A percentile compares a stretch with the other conserved stretches of the same genome.
phyloP scores from a whole-genome alignment of 768 basidiomycete genomes.

The Pisolithus sp. region DNA sequence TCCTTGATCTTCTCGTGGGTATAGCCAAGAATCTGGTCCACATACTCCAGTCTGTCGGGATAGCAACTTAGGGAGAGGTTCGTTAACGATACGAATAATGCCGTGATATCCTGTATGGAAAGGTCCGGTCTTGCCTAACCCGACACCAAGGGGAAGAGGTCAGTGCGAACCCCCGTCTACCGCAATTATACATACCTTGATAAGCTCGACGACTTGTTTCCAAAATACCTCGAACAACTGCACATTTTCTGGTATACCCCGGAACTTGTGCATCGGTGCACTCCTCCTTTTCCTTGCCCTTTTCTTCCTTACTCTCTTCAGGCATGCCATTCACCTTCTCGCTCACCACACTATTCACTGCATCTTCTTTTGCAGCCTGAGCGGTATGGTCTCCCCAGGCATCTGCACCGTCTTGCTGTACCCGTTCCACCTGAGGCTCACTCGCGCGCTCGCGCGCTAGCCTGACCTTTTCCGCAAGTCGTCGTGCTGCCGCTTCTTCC shows the following conservation, averaged over 20 bases:
- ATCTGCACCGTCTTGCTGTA: constrained; percentile 17
- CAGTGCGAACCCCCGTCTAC: background rate
- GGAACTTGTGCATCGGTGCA: constrained; percentile 67
- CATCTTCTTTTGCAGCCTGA: constrained; percentile 16
- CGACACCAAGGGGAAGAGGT: constrained; percentile 8
- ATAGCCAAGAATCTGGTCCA: constrained; percentile 91
- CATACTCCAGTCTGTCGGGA: constrained; percentile 93
- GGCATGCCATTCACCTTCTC: constrained; percentile 15
- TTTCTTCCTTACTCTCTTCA: constrained; percentile 29
- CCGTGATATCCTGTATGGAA: constrained; percentile 96
- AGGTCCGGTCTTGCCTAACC: constrained; percentile 89
- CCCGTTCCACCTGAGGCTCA: constrained; percentile 37
- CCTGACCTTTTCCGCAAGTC: constrained; percentile 83
- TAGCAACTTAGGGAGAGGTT: constrained; percentile 96
- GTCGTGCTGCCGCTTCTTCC: constrained; percentile 86
- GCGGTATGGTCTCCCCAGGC: constrained; percentile 19
- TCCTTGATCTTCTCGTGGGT: constrained; percentile 83
- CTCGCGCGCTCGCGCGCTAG: constrained; percentile 57
- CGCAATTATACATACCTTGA: constrained; percentile 59
- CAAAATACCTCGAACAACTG: constrained; percentile 98
- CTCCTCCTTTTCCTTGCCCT: constrained; percentile 61
- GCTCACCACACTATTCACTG: background rate
- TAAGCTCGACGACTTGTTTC: constrained; percentile 95
- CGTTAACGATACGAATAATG: constrained; percentile 88
- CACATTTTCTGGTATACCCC: constrained; percentile 93